Evolutionary conservation across 2,329 filamentous ascomycete species (phyloP), one percentile per base, ranked within the genome.

Genomic region (Fusarium buxicola): DNA sequence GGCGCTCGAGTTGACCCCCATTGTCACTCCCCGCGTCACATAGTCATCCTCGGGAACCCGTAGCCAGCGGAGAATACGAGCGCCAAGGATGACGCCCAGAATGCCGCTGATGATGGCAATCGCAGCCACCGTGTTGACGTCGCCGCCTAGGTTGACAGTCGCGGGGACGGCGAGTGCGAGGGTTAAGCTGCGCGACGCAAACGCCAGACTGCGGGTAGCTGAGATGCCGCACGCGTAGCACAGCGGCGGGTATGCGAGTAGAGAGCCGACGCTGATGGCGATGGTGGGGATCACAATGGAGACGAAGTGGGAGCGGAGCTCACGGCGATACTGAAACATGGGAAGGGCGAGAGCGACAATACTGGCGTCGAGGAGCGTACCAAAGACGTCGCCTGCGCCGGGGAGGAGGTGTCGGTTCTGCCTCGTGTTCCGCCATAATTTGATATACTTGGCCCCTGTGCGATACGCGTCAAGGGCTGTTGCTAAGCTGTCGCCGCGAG

Each of bases 1-100:
- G 7, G 85, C 86, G 5, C 82, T 84, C 0, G 84, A 86, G 68
- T 87, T 88, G 2, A 82, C 83, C 5, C 86, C 85, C n/a, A 88
- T 71, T 2, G 84, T 84, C 5, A 89, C 84, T 9, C 86, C 86
- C n/a, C 84, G 76, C 2, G 85, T 87, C 30, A 88, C 84, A 58
- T 88, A 89, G 71, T 88, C 86, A 65, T 88, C 85, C 72, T 86
- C 81, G 0, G 84, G 84, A 4, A 88, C 83, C 54, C 75, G 79
- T 59, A 88, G 61, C 72, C 75, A 76, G 6, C 71, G 73, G 44
- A 88, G 68, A 51, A 87, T 76, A 36, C 77, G 70, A 13, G 76
- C 75, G 1, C 85, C 86, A n/a, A 86, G 71, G 8, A 89, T 72
- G 4, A 84, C 84, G 0, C 86, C 86, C 7, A 85, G 63, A 13